phyloP scores from a whole-genome alignment of 2,329 filamentous ascomycete genomes.

The Aspergillus sp. region DNA sequence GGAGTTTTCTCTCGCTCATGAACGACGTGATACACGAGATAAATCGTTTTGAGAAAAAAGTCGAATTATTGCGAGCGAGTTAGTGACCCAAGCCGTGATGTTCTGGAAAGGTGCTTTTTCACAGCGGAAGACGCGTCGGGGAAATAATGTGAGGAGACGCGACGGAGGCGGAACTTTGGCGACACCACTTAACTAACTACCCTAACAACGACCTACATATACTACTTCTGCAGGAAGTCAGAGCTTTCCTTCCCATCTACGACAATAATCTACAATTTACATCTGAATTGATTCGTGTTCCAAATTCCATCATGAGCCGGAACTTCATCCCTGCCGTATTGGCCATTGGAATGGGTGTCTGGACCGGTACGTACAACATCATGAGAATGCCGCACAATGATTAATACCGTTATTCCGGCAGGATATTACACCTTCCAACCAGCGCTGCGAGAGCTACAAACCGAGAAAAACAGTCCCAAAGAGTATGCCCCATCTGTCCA shows the following conservation, averaged over 20 bases:
- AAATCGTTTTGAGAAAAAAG: background rate
- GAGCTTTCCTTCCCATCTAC: background rate
- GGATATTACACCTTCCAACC: conserved; percentile 40
- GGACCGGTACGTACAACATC: conserved; percentile 24
- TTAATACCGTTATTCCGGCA: conserved; percentile 8
- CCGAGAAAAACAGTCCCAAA: conserved; percentile 16
- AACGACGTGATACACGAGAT: background rate
- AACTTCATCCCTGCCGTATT: conserved; percentile 30
- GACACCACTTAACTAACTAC: conserved; percentile 18
- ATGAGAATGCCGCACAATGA: background rate
- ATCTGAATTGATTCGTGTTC: conserved; percentile 10
- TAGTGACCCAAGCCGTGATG: background rate
- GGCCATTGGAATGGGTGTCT: conserved; percentile 33
- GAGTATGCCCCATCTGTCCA: conserved; percentile 5
- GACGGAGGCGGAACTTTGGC: conserved; percentile 16
- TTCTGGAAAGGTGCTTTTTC: background rate
- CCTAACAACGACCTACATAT: no score
- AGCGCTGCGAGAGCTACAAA: conserved; percentile 29
- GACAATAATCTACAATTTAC: conserved; percentile 7
- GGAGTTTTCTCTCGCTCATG: background rate
- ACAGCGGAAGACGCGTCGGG: conserved; percentile 14
- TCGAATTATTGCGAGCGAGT: background rate
- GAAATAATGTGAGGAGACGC: conserved; percentile 19
- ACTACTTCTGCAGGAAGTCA: no score
- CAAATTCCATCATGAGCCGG: conserved; percentile 24